Conservation (phyloP, 2,329 filamentous ascomycete genomes). For the Diaporthe destruens region DNA sequence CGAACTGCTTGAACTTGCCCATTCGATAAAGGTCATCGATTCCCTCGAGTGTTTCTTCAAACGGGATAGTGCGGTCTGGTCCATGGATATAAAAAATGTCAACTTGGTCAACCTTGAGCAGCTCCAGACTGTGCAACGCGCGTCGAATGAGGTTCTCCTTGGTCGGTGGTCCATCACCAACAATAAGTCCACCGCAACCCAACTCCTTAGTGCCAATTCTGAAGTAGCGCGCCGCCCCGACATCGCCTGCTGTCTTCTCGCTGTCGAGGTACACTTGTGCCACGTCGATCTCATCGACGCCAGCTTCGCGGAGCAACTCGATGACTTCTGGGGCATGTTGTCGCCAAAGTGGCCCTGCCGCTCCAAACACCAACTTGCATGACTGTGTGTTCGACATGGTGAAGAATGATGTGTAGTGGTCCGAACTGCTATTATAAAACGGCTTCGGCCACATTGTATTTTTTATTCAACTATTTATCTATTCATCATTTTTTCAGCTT, state of each 20-base stretch:
- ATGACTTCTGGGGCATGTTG: background rate
- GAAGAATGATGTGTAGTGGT: background rate
- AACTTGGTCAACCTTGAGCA: too few species aligned
- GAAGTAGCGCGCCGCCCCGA: conserved; percentile 2
- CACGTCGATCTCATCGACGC: background rate
- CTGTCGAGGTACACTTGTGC: background rate
- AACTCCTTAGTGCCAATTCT: conserved; percentile 1
- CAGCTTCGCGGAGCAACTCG: background rate
- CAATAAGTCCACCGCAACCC: background rate
- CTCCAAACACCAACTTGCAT: background rate
- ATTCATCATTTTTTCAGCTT: too few species aligned
- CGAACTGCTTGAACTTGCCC: too few species aligned
- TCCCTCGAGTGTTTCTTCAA: too few species aligned
- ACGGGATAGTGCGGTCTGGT: too few species aligned
- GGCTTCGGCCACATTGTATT: too few species aligned
- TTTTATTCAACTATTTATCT: too few species aligned
- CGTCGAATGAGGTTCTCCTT: background rate
- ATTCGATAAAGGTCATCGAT: too few species aligned
- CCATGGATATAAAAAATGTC: too few species aligned
- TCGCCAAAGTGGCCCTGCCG: background rate
- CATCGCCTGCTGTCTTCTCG: background rate
- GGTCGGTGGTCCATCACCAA: background rate
- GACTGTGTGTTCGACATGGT: background rate
- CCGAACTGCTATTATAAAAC: background rate
- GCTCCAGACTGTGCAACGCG: too few species aligned